A percentile compares a stretch with the other conserved stretches of the same genome.
phyloP scores from a whole-genome alignment of 2,329 filamentous ascomycete genomes.

The Triangularia verruculosa region DNA sequence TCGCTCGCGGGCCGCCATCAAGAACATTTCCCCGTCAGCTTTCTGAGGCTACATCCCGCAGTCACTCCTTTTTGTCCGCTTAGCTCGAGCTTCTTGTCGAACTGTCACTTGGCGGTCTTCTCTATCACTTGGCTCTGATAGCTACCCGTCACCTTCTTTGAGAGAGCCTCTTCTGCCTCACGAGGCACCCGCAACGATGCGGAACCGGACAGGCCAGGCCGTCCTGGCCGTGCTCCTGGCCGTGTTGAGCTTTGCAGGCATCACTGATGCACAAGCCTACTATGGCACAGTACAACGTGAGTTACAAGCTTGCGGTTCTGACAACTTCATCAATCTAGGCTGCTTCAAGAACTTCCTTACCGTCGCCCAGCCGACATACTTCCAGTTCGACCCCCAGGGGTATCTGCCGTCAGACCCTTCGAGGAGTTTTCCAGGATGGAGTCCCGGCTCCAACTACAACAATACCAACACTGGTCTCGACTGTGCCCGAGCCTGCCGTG shows the following conservation, averaged over 20 bases:
- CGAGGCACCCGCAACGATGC: constrained; percentile 12
- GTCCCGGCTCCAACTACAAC: constrained; percentile 27
- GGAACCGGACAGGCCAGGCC: constrained; percentile 10
- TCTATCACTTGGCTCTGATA: not conserved
- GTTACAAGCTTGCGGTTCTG: constrained; percentile 6
- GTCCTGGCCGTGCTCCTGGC: constrained; percentile 14
- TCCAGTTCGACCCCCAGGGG: constrained; percentile 19
- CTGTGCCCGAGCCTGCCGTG: constrained; percentile 29
- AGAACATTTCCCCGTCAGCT: not conserved
- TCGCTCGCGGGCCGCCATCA: not conserved
- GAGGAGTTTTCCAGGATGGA: constrained; percentile 25
- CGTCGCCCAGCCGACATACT: constrained; percentile 12
- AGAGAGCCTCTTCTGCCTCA: not conserved
- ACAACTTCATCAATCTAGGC: constrained; percentile 20
- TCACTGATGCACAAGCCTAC: constrained; percentile 18
- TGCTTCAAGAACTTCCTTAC: constrained; percentile 18
- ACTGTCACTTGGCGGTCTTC: not conserved
- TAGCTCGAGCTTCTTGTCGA: not conserved
- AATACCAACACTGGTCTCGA: constrained; percentile 28
- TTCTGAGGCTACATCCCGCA: not conserved
- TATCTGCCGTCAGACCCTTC: constrained; percentile 21
- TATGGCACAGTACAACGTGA: constrained; percentile 14
- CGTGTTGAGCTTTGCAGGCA: constrained; percentile 10
- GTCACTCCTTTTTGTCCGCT: not conserved
- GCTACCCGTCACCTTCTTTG: not conserved